These are phyloP conservation scores for Zancudomyces culisetae DNA, from an alignment of 371 early-diverging fungal species.

Conservation along the genomic window DNA sequence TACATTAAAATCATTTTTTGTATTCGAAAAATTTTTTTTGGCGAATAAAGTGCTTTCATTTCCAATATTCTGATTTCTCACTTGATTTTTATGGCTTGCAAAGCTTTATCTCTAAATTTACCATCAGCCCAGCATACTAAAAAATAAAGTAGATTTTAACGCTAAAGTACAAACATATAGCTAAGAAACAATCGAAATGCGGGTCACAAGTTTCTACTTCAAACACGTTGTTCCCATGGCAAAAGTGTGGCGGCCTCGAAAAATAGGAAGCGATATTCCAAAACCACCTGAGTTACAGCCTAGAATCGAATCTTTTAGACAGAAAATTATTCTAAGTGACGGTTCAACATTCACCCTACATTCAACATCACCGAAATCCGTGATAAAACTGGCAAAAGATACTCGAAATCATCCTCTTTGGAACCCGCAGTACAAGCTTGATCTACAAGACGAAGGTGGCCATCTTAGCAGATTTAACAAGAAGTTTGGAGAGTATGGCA, in stretches of 20 bases:
- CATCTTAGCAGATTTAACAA: slow-evolving; percentile 23
- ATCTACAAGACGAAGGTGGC: slow-evolving; percentile 21
- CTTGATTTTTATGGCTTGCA: no score
- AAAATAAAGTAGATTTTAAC: no score
- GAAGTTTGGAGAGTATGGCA: slow-evolving; percentile 9
- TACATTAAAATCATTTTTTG: no score
- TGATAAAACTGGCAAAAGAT: slow-evolving; percentile 73
- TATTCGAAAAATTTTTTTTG: no score
- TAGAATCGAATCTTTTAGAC: slow-evolving; percentile 50
- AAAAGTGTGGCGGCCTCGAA: background rate
- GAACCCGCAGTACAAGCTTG: slow-evolving; percentile 42
- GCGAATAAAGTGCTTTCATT: no score
- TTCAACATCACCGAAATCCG: slow-evolving; percentile 66
- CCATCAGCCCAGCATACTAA: no score
- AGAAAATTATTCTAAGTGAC: slow-evolving; percentile 71
- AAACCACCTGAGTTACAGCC: background rate
- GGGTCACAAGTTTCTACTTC: background rate
- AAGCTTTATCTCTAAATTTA: no score
- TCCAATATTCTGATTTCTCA: no score
- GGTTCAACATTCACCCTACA: slow-evolving; percentile 69
- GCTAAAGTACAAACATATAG: no score
- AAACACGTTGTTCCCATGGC: background rate
- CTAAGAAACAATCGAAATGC: no score
- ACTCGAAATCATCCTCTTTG: slow-evolving; percentile 82
- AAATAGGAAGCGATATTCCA: background rate